Percentiles rank a stretch among this genome's conserved stretches.
These are phyloP conservation scores for Avena atlantica DNA, from an alignment of 176 grass and related monocot species.

Conservation along the genomic window DNA sequence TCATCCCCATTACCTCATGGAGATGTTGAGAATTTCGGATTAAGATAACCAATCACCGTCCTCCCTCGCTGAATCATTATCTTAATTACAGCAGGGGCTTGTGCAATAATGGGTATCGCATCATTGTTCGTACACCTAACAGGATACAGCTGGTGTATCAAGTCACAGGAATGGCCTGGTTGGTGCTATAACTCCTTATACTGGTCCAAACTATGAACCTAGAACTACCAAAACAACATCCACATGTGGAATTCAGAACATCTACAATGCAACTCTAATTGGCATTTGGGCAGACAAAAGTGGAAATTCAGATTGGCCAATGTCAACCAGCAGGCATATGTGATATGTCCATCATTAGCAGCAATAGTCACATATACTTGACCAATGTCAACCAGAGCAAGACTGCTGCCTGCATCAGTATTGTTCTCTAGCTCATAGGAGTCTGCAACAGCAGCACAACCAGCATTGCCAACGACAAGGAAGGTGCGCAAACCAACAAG, in stretches of 20 bases:
- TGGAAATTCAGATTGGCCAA: neutral
- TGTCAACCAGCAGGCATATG: neutral
- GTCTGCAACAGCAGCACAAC: neutral
- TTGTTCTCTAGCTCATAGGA: neutral
- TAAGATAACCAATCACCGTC: neutral
- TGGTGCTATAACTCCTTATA: neutral
- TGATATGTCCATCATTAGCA: neutral
- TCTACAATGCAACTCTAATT: neutral
- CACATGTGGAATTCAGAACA: neutral
- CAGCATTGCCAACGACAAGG: constrained; percentile 10
- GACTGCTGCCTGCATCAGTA: neutral
- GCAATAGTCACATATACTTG: neutral
- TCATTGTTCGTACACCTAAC: neutral
- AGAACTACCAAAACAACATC: neutral
- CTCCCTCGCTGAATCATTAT: neutral
- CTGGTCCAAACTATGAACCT: constrained; percentile 12
- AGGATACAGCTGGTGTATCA: neutral
- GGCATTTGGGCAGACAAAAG: neutral
- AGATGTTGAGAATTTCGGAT: constrained; percentile 6
- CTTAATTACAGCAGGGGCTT: neutral
- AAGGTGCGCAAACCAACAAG: neutral
- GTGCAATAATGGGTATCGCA: neutral
- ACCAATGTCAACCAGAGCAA: neutral
- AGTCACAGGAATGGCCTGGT: neutral
- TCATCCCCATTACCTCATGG: neutral